Conservation (phyloP, 1,284 basidiomycete genomes). For the Hemileia vastatrix region DNA sequence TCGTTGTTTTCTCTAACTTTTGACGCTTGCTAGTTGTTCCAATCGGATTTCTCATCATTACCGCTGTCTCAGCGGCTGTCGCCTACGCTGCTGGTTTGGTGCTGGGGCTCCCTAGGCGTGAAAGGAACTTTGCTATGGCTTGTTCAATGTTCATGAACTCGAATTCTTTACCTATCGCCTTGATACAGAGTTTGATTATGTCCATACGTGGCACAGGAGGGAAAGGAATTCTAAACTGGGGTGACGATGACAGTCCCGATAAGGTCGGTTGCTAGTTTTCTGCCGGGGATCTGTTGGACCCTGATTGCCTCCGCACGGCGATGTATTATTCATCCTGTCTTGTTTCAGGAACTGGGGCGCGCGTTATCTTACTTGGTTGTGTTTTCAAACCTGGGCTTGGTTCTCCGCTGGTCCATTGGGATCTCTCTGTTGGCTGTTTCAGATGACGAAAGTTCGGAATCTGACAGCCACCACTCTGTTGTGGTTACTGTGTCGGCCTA, state of each 20-base stretch:
- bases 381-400: conserved; percentile 47
- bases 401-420: conserved; percentile 47
- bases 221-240: conserved; percentile 38
- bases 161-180: conserved; percentile 47
- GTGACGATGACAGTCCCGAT: conserved; percentile 33
- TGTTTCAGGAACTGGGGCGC: conserved; percentile 20
- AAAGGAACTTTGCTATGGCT: conserved; percentile 46
- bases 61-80: conserved; percentile 39
- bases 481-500: conserved; percentile 8
- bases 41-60: conserved; percentile 46
- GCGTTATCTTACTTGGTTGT: conserved; percentile 45
- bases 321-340: background rate
- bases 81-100: conserved; percentile 40
- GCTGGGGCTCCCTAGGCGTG: conserved; percentile 39
- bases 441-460: conserved; percentile 20
- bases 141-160: conserved; percentile 25
- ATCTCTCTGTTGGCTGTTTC: conserved; percentile 45
- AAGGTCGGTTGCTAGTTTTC: conserved; percentile 5
- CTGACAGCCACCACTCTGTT: background rate
- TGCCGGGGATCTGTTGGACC: no score
- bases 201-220: conserved; percentile 32
- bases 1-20: no score
- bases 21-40: conserved; percentile 42
- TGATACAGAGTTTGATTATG: conserved; percentile 47
- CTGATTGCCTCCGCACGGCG: background rate